A percentile compares a stretch with the other conserved stretches of the same genome.
Conservation (phyloP, 352 stramenopile genomes). For the Phytophthora fragariae region DNA sequence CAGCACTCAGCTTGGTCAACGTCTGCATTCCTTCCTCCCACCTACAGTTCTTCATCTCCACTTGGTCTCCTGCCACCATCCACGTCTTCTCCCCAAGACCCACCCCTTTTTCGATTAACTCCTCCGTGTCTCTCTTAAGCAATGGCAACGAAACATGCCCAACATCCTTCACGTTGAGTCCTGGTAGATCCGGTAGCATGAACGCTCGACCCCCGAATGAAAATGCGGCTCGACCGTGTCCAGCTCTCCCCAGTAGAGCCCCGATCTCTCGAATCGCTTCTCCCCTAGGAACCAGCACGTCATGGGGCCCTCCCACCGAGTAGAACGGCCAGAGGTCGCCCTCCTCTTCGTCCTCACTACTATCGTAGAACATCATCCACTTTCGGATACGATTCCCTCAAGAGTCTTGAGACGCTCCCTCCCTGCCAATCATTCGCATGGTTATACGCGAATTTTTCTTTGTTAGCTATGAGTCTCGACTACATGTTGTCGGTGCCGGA, state of each 20-base stretch:
- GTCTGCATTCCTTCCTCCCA: constrained; percentile 13
- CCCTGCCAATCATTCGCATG: not conserved
- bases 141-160: constrained; percentile 9
- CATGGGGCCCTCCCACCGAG: not conserved
- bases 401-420: not conserved
- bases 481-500: not conserved
- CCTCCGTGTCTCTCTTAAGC: not conserved
- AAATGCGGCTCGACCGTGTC: not conserved
- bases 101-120: constrained; percentile 3
- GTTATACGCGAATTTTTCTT: not conserved
- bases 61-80: constrained; percentile 6
- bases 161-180: constrained; percentile 11
- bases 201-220: constrained; percentile 3
- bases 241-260: constrained; percentile 11
- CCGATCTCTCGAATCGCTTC: constrained; percentile 6
- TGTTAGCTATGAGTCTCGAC: too few species aligned
- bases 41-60: constrained; percentile 21
- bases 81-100: constrained; percentile 10
- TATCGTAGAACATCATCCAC: too few species aligned
- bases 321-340: not conserved
- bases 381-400: too few species aligned
- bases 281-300: constrained; percentile 10
- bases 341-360: not conserved
- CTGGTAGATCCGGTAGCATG: constrained; percentile 9
- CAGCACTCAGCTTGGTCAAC: constrained; percentile 6